Conservation (phyloP, 495 filamentous ascomycete genomes). For the Haplographium delicatum region DNA sequence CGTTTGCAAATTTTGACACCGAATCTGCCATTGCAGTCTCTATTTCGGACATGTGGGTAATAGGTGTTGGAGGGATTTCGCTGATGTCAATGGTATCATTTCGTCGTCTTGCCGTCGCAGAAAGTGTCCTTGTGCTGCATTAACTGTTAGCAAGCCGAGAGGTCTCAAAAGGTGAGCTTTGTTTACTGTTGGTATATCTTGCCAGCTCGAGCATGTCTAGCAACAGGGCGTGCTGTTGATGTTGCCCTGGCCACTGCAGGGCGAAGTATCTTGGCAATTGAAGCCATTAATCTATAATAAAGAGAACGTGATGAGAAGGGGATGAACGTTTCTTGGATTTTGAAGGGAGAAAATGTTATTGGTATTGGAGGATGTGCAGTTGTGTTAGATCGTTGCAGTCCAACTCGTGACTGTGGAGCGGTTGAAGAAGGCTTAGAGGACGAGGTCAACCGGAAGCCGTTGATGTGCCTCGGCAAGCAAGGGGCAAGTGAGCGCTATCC, state of each 20-base stretch:
- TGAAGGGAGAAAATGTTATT: not conserved
- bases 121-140: constrained; percentile 58
- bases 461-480: not conserved
- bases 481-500: not conserved
- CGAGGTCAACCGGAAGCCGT: too few species aligned
- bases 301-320: not conserved
- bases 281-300: constrained; percentile 52
- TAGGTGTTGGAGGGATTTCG: constrained; percentile 79
- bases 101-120: constrained; percentile 58
- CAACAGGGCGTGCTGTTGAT: constrained; percentile 38
- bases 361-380: not conserved
- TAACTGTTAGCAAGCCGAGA: constrained; percentile 8
- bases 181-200: constrained; percentile 41
- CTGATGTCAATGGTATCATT: constrained; percentile 56
- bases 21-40: constrained; percentile 84
- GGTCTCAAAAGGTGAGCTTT: constrained; percentile 12
- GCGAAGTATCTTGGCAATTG: constrained; percentile 60
- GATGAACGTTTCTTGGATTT: not conserved
- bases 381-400: constrained; percentile 6
- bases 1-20: constrained; percentile 85
- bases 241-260: constrained; percentile 50
- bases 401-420: constrained; percentile 10
- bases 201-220: constrained; percentile 35
- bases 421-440: constrained; percentile 9
- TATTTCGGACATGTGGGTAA: constrained; percentile 86